These are phyloP conservation scores for Fusarium nodosum DNA, from an alignment of 2,329 filamentous ascomycete species.

Conservation along the genomic window DNA sequence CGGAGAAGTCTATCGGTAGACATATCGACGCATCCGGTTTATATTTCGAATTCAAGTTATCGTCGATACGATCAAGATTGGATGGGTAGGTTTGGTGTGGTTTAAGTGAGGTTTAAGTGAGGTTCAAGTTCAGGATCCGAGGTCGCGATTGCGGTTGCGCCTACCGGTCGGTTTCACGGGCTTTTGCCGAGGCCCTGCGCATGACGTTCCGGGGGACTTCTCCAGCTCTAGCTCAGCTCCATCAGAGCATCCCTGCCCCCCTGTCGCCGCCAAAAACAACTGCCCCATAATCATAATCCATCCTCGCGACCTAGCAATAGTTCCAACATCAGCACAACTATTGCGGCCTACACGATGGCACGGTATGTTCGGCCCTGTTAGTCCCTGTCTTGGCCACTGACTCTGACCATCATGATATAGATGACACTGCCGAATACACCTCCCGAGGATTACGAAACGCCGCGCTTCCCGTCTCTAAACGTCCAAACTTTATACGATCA, in stretches of 20 bases:
- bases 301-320: slow-evolving; percentile 19
- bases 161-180: slow-evolving; percentile 44
- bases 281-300: slow-evolving; percentile 32
- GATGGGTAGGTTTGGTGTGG: slow-evolving; percentile 14
- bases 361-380: slow-evolving; percentile 25
- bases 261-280: slow-evolving; percentile 40
- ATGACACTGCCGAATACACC: slow-evolving; percentile 52
- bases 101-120: neutral
- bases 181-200: slow-evolving; percentile 49
- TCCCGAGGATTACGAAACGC: slow-evolving; percentile 71
- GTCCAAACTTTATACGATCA: slow-evolving; percentile 70
- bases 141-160: slow-evolving; percentile 39
- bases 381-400: neutral
- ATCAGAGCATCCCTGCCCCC: slow-evolving; percentile 24
- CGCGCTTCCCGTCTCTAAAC: slow-evolving; percentile 85
- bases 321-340: slow-evolving; percentile 16
- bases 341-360: slow-evolving; percentile 43
- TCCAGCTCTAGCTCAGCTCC: slow-evolving; percentile 13
- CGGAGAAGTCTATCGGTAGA: slow-evolving; percentile 76
- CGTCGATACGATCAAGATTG: slow-evolving; percentile 12
- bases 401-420: slow-evolving; percentile 31
- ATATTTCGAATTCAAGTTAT: slow-evolving; percentile 1
- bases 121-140: slow-evolving; percentile 22
- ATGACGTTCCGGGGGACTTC: slow-evolving; percentile 46
- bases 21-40: slow-evolving; percentile 60